Evolutionary conservation across 2,329 filamentous ascomycete species (phyloP).

Genomic region (Cladobotryum mycophilum): DNA sequence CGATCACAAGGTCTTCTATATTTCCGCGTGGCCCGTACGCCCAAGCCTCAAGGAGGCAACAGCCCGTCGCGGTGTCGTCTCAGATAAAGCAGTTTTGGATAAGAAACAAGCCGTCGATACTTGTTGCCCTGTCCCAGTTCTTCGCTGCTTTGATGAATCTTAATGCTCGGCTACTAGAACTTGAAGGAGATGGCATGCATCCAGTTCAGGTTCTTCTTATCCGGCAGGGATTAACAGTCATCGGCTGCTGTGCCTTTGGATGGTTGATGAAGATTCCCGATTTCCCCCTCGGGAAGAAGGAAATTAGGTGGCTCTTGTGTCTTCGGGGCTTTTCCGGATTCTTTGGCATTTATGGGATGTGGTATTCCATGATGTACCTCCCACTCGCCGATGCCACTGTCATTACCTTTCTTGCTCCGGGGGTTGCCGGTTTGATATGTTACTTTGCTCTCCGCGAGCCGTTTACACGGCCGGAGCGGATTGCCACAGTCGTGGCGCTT

Average conservation of each 20-base stretch:
- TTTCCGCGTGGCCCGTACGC: constrained; percentile 11
- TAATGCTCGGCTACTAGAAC: constrained; percentile 67
- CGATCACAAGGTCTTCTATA: constrained; percentile 15
- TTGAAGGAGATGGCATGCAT: constrained; percentile 65
- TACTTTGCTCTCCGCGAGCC: constrained; percentile 68
- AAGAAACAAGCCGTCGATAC: constrained; percentile 63
- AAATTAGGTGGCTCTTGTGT: constrained; percentile 62
- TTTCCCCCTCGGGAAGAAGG: constrained; percentile 62
- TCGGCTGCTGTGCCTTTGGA: constrained; percentile 67
- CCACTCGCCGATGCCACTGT: constrained; percentile 84
- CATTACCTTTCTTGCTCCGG: constrained; percentile 79
- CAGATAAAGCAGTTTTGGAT: constrained; percentile 44
- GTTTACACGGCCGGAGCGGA: constrained; percentile 70
- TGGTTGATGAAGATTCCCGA: constrained; percentile 60
- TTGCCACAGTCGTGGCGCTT: constrained; percentile 69
- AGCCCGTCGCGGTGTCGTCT: constrained; percentile 7
- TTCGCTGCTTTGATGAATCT: constrained; percentile 86
- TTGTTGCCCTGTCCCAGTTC: constrained; percentile 69
- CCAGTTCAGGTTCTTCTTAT: constrained; percentile 80
- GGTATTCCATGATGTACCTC: constrained; percentile 62
- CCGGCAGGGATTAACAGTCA: constrained; percentile 67
- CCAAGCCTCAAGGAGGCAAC: not conserved
- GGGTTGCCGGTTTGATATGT: constrained; percentile 72
- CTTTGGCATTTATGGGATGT: constrained; percentile 76
- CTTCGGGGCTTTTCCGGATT: constrained; percentile 63